Evolutionary conservation across 495 filamentous ascomycete species (phyloP).

Genomic region (Hyphodiscus hymeniophilus): DNA sequence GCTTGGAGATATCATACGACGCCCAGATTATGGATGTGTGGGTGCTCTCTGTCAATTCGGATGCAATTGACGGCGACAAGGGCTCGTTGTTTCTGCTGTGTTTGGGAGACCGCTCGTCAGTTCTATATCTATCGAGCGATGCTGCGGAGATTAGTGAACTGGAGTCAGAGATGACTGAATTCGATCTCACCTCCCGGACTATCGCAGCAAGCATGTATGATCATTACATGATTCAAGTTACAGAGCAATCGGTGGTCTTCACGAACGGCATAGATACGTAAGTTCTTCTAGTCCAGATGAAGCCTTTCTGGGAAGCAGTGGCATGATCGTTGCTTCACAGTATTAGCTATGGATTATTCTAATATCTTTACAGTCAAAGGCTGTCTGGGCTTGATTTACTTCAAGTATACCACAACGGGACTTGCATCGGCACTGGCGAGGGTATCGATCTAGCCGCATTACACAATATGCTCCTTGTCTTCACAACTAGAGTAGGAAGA

Average conservation of each 20-base stretch:
- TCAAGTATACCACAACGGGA: not conserved
- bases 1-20: constrained; percentile 40
- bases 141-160: constrained; percentile 26
- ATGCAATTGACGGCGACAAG: not conserved
- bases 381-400: not conserved
- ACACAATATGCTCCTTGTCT: constrained; percentile 6
- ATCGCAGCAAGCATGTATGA: constrained; percentile 11
- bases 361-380: not conserved
- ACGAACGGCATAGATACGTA: constrained; percentile 4
- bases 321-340: not conserved
- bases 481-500: constrained; percentile 2
- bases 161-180: constrained; percentile 10
- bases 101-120: constrained; percentile 34
- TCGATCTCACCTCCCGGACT: constrained; percentile 20
- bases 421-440: not conserved
- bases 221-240: constrained; percentile 16
- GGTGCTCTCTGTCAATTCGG: constrained; percentile 18
- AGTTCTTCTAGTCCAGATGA: constrained; percentile 1
- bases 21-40: constrained; percentile 25
- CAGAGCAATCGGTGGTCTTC: constrained; percentile 16
- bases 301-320: not conserved
- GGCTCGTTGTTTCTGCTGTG: constrained; percentile 35
- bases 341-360: no score
- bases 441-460: constrained; percentile 9
- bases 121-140: constrained; percentile 32